These are phyloP conservation scores for Fusarium denticulatum DNA, from an alignment of 2,329 filamentous ascomycete species.

Conservation along the genomic window DNA sequence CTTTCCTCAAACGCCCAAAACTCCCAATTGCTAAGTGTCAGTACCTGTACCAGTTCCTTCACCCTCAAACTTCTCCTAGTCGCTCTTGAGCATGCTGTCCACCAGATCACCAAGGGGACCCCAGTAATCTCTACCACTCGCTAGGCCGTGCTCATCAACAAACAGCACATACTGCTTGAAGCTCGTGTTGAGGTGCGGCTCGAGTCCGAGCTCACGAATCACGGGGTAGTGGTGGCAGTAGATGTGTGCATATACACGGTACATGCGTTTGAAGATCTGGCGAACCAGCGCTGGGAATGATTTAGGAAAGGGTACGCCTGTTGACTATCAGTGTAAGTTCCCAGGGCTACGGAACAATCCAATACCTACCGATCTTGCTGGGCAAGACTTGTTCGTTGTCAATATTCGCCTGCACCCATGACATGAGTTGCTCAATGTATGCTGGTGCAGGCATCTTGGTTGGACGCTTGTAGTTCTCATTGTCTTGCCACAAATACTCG, in stretches of 20 bases:
- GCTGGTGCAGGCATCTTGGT: slow-evolving; percentile 98
- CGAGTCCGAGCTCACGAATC: slow-evolving; percentile 91
- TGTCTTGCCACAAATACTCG: slow-evolving; percentile 99
- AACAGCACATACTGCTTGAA: slow-evolving; percentile 99
- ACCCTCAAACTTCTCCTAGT: slow-evolving; percentile 60
- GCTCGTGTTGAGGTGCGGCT: slow-evolving; percentile 97
- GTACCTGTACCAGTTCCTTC: slow-evolving; percentile 4
- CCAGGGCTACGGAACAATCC: neutral
- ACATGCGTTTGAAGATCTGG: slow-evolving; percentile 98
- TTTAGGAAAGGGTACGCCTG: slow-evolving; percentile 93
- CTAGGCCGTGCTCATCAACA: slow-evolving; percentile 93
- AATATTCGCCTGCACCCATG: slow-evolving; percentile 94
- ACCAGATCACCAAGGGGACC: slow-evolving; percentile 94
- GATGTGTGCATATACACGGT: slow-evolving; percentile 98
- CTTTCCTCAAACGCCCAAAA: slow-evolving; percentile 33
- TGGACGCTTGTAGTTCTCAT: slow-evolving; percentile 89
- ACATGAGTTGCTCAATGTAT: slow-evolving; percentile 98
- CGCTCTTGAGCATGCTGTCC: slow-evolving; percentile 96
- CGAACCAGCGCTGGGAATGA: slow-evolving; percentile 87
- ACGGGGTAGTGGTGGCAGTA: slow-evolving; percentile 99
- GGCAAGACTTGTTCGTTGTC: slow-evolving; percentile 96
- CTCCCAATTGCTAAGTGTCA: slow-evolving; percentile 25
- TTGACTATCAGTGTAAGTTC: slow-evolving; percentile 12
- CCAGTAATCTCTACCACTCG: slow-evolving; percentile 96
- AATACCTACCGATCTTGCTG: slow-evolving; percentile 79